These are phyloP conservation scores for Suhomyces kunorum DNA, from an alignment of 1,139 yeast genomes.

Conservation along the genomic window DNA sequence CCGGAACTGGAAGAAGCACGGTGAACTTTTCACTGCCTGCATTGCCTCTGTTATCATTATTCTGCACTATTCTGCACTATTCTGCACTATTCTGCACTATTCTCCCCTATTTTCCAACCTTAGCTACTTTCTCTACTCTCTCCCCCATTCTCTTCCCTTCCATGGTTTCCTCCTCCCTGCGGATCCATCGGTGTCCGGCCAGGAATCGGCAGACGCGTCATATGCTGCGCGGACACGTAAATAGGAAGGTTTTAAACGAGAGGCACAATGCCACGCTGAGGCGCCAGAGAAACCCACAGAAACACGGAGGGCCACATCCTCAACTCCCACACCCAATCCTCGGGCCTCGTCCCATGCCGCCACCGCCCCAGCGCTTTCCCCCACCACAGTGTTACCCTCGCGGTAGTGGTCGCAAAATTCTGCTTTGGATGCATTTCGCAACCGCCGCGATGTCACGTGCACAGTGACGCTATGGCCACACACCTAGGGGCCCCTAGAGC, in stretches of 20 bases:
- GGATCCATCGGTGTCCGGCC: not conserved
- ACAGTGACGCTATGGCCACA: too few species aligned
- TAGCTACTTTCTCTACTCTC: too few species aligned
- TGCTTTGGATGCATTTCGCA: conserved; percentile 6
- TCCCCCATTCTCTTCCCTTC: too few species aligned
- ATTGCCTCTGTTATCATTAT: too few species aligned
- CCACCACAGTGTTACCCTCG: not conserved
- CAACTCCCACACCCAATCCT: not conserved
- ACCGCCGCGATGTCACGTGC: conserved; percentile 4
- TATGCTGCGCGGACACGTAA: conserved; percentile 8
- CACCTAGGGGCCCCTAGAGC: too few species aligned
- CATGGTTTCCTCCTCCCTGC: too few species aligned
- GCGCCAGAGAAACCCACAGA: too few species aligned
- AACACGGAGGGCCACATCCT: not conserved
- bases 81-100: too few species aligned
- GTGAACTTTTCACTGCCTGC: too few species aligned
- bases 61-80: too few species aligned
- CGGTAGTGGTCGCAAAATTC: conserved; percentile 6
- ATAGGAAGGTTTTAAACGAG: conserved; percentile 7
- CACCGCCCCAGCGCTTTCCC: not conserved
- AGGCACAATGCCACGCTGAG: conserved; percentile 2
- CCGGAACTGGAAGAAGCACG: not conserved
- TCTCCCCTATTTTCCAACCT: too few species aligned
- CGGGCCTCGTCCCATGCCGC: not conserved
- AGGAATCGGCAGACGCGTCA: conserved; percentile 7